Base-by-base conservation (phyloP, 2,329 filamentous ascomycete genomes). In the Claviceps cyperi region DNA sequence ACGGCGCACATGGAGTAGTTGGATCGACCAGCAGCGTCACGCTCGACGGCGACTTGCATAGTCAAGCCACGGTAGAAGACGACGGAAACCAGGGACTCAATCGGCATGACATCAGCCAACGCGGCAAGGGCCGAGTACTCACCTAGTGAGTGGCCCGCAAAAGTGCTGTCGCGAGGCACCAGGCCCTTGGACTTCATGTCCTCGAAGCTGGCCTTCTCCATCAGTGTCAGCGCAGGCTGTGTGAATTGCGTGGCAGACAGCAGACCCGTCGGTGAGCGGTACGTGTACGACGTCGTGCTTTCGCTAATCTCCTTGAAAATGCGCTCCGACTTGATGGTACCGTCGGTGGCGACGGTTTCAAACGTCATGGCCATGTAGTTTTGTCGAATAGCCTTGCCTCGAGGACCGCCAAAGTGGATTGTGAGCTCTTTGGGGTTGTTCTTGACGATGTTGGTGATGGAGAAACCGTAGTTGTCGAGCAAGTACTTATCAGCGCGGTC, bases 361-460 rank as follows among this genome's bases (percentile, higher is more conserved):
- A 97, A 98, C 46, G 91, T 97, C 92, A 98, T 98, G 53, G 91
- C 83, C 85, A 97, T 97, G 75, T 98, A 98, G 71, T 98, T 98
- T 64, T 95, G 85, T 55, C 92, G 88, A 59, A 98, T 98, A 48
- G 88, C 89, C 73, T 97, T 98, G 64, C 92, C 92, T 52, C 88
- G 86, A 54, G 92, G 89, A 46, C 92, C 92, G 72, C 94, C 92
- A 63, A 98, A 98, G 74, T 98, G 86, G 56, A 98, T 87, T 5
- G 94, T 98, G 50, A 98, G 82, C 71, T 97, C 92, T 76, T 96
- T 96, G 56, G 92, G 92, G 71, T 98, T 98, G 75, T 97, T 98
- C 77, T 89, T 94, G 68, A 98, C 92, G 62, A 98, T 98, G 69
- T 97, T 90, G 64, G 90, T 94, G 62, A 98, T 98, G 5, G 90